Evolutionary conservation across 192 early-diverging fungal genomes (phyloP).

Genomic region (Backusella sp.): DNA sequence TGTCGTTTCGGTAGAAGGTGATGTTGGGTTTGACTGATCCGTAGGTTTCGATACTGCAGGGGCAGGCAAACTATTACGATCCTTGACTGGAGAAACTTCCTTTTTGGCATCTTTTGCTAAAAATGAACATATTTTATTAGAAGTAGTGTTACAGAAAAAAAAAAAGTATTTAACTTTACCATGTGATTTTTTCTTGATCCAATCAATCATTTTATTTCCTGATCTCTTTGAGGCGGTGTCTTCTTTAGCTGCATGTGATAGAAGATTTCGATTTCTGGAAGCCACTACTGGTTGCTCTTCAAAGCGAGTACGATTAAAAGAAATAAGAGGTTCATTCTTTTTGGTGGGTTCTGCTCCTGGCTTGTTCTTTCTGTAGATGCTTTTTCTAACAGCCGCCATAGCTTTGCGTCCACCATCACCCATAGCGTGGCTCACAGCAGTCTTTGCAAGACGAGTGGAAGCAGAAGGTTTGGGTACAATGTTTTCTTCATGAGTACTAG

Average conservation of each 20-base stretch:
- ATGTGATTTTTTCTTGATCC: conserved; percentile 45
- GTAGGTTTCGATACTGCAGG: background rate
- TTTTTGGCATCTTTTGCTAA: conserved; percentile 13
- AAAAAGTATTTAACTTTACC: conserved; percentile 8
- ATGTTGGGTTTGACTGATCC: background rate
- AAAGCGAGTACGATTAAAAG: background rate
- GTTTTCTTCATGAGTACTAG: background rate
- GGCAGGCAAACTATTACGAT: background rate
- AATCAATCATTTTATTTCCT: conserved; percentile 54
- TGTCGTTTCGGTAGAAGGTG: background rate
- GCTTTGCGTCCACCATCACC: conserved; percentile 11
- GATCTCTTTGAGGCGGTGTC: background rate
- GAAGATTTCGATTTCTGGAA: background rate
- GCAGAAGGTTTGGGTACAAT: background rate
- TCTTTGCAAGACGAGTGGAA: conserved; percentile 5
- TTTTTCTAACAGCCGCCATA: conserved; percentile 9
- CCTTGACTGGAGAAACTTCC: background rate
- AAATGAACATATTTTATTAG: background rate
- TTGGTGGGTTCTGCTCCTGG: background rate
- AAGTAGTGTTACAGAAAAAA: background rate
- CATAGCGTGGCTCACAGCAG: background rate
- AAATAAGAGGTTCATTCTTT: background rate
- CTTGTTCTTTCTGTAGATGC: conserved; percentile 13
- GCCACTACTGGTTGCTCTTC: background rate
- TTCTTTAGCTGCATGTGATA: background rate